These are phyloP conservation scores for Cynanchum wilfordii DNA, from an alignment of 257 asterid species.

Conservation along the genomic window DNA sequence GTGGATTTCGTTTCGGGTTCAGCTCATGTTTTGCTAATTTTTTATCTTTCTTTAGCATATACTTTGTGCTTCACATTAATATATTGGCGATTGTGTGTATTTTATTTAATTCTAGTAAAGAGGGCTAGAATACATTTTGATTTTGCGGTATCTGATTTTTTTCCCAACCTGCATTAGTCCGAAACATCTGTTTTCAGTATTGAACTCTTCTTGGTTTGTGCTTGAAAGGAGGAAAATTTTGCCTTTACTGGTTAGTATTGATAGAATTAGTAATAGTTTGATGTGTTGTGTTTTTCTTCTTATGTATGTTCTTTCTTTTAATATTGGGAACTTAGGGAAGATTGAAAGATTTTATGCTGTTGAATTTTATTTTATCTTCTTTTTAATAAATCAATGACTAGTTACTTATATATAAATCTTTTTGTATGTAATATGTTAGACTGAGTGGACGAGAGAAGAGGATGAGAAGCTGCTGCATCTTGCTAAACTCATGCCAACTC, in stretches of 20 bases:
- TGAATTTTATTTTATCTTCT: neutral
- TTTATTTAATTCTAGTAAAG: neutral
- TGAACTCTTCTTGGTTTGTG: neutral
- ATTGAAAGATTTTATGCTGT: neutral
- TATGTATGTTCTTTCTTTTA: no score
- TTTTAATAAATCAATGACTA: neutral
- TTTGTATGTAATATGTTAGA: slow-evolving; percentile 38
- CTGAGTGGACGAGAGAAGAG: slow-evolving; percentile 98
- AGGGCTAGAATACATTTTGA: neutral
- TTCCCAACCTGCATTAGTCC: neutral
- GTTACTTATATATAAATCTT: no score
- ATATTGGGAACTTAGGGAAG: neutral
- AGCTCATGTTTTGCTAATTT: no score
- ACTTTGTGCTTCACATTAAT: no score
- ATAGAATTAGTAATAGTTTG: neutral
- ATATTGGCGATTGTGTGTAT: neutral
- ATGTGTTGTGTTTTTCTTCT: neutral
- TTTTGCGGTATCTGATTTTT: neutral
- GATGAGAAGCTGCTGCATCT: slow-evolving; percentile 94
- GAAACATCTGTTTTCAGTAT: neutral
- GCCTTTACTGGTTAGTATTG: neutral
- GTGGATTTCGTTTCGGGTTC: neutral
- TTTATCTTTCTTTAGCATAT: neutral
- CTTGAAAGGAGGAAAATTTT: neutral
- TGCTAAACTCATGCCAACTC: slow-evolving; percentile 98